Evolutionary conservation across 495 filamentous ascomycete genomes (phyloP).

Genomic region (Hypomontagnella monticulosa): DNA sequence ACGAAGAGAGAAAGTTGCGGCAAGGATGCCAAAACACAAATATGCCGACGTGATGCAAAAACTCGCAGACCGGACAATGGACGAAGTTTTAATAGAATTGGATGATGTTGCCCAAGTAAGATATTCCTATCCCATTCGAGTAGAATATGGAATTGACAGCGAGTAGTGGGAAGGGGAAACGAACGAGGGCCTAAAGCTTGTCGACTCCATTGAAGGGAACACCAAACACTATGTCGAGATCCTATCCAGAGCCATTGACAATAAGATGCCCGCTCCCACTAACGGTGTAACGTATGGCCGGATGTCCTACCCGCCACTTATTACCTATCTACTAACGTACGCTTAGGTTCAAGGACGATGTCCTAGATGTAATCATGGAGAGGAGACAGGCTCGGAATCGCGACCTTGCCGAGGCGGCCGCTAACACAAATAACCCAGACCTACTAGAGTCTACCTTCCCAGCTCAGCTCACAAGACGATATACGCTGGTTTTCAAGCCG

Average conservation of each 20-base stretch:
- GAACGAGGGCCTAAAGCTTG: slow-evolving; percentile 76
- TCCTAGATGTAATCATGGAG: slow-evolving; percentile 94
- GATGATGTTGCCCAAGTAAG: slow-evolving; percentile 83
- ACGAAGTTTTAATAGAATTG: slow-evolving; percentile 84
- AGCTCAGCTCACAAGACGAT: slow-evolving; percentile 88
- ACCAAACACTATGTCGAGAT: slow-evolving; percentile 96
- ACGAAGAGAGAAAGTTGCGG: slow-evolving; percentile 53
- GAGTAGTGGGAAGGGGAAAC: slow-evolving; percentile 76
- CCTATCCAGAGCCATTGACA: slow-evolving; percentile 86
- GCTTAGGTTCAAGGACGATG: slow-evolving; percentile 90
- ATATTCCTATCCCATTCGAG: slow-evolving; percentile 7
- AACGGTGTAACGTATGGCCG: slow-evolving; percentile 75
- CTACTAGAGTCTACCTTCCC: slow-evolving; percentile 77
- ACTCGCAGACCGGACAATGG: slow-evolving; percentile 77
- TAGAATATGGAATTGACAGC: slow-evolving; percentile 13
- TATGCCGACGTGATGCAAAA: slow-evolving; percentile 92
- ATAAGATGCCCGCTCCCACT: slow-evolving; percentile 80
- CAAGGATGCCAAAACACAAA: slow-evolving; percentile 74
- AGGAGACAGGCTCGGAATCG: slow-evolving; percentile 89
- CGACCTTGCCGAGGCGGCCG: slow-evolving; percentile 70
- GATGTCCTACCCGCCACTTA: slow-evolving; percentile 1
- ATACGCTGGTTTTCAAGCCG: slow-evolving; percentile 95
- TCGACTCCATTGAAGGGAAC: slow-evolving; percentile 86
- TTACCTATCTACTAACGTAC: slow-evolving; percentile 20
- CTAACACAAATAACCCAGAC: slow-evolving; percentile 71